Conservation (phyloP, 352 stramenopile species). For the Globisporangium okanoganense region DNA sequence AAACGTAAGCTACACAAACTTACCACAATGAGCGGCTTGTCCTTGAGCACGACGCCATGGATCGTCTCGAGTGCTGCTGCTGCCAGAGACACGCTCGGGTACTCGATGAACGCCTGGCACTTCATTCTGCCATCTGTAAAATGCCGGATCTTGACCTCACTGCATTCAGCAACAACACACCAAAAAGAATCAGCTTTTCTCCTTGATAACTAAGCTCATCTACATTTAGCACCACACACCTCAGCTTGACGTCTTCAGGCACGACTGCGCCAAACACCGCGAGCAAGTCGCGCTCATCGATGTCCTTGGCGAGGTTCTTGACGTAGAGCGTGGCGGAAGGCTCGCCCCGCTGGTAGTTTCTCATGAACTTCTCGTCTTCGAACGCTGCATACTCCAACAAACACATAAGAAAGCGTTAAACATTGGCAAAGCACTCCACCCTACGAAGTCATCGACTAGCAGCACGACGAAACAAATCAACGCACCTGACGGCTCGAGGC, state of each 20-base stretch:
- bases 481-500: conserved; percentile 11
- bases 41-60: conserved; percentile 70
- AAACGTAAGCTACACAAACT: conserved; percentile 7
- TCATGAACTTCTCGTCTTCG: conserved; percentile 53
- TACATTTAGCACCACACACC: conserved; percentile 2
- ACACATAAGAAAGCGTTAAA: background rate
- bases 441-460: background rate
- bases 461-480: background rate
- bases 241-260: conserved; percentile 8
- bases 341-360: conserved; percentile 56
- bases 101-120: conserved; percentile 82
- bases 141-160: conserved; percentile 48
- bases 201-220: background rate
- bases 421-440: background rate
- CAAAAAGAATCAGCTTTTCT: background rate
- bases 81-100: conserved; percentile 45
- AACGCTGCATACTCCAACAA: conserved; percentile 20
- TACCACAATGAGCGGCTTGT: conserved; percentile 83
- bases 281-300: conserved; percentile 40
- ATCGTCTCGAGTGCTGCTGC: conserved; percentile 40
- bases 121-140: conserved; percentile 84
- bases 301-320: conserved; percentile 71
- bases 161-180: conserved; percentile 15
- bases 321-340: conserved; percentile 65
- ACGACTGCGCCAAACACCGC: conserved; percentile 49